Evolutionary conservation across 805 yeast species (phyloP).

Genomic region (Yamadazyma olivae): DNA sequence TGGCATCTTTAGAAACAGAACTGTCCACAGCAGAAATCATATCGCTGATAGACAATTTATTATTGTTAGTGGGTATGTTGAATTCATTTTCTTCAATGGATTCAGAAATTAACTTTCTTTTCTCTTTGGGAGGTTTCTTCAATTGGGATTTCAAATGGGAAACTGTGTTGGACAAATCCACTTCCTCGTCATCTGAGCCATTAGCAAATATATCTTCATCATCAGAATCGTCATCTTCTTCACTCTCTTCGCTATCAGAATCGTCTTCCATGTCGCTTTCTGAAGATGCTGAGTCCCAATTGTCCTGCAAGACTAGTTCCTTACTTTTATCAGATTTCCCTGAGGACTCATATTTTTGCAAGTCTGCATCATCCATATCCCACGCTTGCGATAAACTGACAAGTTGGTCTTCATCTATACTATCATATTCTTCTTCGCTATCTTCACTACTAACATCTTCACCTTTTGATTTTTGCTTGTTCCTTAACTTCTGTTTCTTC

Average conservation of each 20-base stretch:
- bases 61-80: slow-evolving; percentile 58
- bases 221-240: slow-evolving; percentile 9
- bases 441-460: slow-evolving; percentile 38
- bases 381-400: slow-evolving; percentile 82
- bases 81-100: slow-evolving; percentile 66
- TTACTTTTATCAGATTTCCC: slow-evolving; percentile 10
- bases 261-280: slow-evolving; percentile 16
- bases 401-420: slow-evolving; percentile 74
- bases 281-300: slow-evolving; percentile 25
- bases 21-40: slow-evolving; percentile 69
- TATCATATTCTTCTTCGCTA: slow-evolving; percentile 56
- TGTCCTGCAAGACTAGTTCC: slow-evolving; percentile 26
- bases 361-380: slow-evolving; percentile 71
- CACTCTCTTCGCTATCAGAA: slow-evolving; percentile 10
- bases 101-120: slow-evolving; percentile 50
- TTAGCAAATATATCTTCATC: slow-evolving; percentile 27
- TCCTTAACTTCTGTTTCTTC: slow-evolving; percentile 32
- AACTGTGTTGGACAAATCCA: slow-evolving; percentile 51
- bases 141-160: slow-evolving; percentile 33
- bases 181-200: slow-evolving; percentile 43
- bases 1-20: slow-evolving; percentile 45
- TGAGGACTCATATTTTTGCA: slow-evolving; percentile 16
- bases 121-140: slow-evolving; percentile 33
- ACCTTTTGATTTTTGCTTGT: slow-evolving; percentile 23
- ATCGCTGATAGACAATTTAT: slow-evolving; percentile 62